Conservation (phyloP, 371 early-diverging fungal species). For the Capillidium rhysosporum region DNA sequence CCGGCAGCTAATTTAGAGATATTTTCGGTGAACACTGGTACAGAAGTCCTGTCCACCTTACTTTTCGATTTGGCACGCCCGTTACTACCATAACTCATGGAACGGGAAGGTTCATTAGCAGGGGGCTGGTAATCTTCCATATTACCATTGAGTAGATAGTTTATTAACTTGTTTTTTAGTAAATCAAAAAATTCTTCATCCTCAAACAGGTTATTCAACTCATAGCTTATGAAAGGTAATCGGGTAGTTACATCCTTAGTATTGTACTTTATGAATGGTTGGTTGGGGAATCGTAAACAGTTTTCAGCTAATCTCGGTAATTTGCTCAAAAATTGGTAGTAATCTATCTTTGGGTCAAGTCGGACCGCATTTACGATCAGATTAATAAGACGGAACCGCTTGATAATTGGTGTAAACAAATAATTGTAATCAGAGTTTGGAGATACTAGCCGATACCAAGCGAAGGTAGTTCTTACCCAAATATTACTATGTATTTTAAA, state of each 20-base stretch:
- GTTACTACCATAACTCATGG: background rate
- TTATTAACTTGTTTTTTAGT: slow-evolving; percentile 11
- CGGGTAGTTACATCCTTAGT: slow-evolving; percentile 12
- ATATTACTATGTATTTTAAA: slow-evolving; percentile 14
- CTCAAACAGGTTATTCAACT: slow-evolving; percentile 12
- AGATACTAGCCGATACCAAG: slow-evolving; percentile 22
- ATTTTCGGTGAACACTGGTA: slow-evolving; percentile 23
- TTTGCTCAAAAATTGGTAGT: slow-evolving; percentile 11
- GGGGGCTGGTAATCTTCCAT: background rate
- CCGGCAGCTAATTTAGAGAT: slow-evolving; percentile 21
- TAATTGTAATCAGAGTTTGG: slow-evolving; percentile 14
- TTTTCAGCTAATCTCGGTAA: slow-evolving; percentile 8
- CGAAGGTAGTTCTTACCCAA: slow-evolving; percentile 24
- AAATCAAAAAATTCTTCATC: slow-evolving; percentile 10
- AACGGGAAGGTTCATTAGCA: background rate
- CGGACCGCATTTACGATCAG: slow-evolving; percentile 13
- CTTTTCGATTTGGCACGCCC: slow-evolving; percentile 5
- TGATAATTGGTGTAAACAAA: slow-evolving; percentile 15
- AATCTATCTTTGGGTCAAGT: slow-evolving; percentile 8
- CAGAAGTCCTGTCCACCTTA: slow-evolving; percentile 11
- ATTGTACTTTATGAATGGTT: slow-evolving; percentile 7
- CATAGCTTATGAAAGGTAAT: slow-evolving; percentile 13
- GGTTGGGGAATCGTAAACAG: slow-evolving; percentile 1
- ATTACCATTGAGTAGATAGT: slow-evolving; percentile 6
- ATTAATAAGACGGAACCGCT: slow-evolving; percentile 18